phyloP scores from a whole-genome alignment of 441 rosid genomes.

The Cnidoscolus chayamansa region DNA sequence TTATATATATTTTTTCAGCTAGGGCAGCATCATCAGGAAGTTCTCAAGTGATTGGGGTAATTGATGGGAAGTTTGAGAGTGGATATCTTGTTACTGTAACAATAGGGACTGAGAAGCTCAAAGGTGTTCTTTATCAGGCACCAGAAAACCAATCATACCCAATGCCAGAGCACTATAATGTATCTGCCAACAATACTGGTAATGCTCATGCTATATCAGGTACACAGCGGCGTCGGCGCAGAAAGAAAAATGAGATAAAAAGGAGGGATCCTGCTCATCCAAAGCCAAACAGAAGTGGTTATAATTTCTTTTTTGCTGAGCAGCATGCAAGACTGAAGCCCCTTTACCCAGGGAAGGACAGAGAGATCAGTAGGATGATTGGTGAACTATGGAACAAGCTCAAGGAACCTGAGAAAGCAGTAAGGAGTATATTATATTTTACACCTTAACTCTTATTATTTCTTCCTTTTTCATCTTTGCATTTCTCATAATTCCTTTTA shows the following conservation, averaged over 20 bases:
- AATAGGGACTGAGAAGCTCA: conserved; percentile 70
- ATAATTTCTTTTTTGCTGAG: conserved; percentile 92
- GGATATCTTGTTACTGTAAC: conserved; percentile 87
- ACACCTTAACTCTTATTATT: not conserved
- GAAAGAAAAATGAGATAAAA: conserved; percentile 83
- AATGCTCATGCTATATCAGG: conserved; percentile 31
- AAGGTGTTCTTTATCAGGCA: conserved; percentile 77
- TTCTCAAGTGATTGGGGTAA: conserved; percentile 72
- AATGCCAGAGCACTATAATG: conserved; percentile 32
- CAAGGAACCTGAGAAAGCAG: conserved; percentile 54
- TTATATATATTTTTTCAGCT: conserved; percentile 28
- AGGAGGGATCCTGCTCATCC: conserved; percentile 95
- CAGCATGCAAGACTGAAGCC: conserved; percentile 89
- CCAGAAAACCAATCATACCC: conserved; percentile 36
- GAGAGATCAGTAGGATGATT: conserved; percentile 90
- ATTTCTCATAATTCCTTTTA: not conserved
- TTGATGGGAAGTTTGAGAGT: conserved; percentile 86
- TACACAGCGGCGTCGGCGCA: conserved; percentile 56
- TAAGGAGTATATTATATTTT: conserved; percentile 26
- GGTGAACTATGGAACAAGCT: conserved; percentile 93
- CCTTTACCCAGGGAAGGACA: conserved; percentile 85
- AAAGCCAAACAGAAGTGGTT: conserved; percentile 87
- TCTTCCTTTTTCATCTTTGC: not conserved
- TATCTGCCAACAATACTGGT: conserved; percentile 30
- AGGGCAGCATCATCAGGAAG: conserved; percentile 37